Evolutionary conservation across 306 rosid species (phyloP).

Genomic region (Prosopis cineraria): DNA sequence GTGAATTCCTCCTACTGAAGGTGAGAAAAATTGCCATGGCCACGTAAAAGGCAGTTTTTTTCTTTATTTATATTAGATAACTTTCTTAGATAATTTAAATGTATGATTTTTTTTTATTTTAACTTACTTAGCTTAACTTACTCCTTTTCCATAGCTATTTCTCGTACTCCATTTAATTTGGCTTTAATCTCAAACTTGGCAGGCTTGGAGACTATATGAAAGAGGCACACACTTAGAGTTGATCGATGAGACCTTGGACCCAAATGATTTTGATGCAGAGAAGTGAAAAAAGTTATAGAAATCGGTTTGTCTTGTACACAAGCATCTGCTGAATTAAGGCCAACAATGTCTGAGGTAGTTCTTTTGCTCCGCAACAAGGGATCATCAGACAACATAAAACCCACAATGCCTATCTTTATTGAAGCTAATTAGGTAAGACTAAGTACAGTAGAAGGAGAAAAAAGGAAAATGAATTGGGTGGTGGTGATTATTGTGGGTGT

Average conservation of each 20-base stretch:
- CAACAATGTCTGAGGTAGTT: not conserved
- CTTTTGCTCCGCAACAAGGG: not conserved
- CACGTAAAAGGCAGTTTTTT: not conserved
- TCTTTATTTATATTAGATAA: not conserved
- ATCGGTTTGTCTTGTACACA: not conserved
- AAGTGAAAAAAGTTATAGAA: not conserved
- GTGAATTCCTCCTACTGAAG: conserved; percentile 61
- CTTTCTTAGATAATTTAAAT: not conserved
- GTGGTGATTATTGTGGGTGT: too few species aligned
- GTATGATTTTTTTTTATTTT: not conserved
- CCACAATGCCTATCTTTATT: not conserved
- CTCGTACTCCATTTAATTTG: too few species aligned
- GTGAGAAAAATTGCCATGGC: conserved; percentile 39
- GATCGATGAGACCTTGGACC: conserved; percentile 48
- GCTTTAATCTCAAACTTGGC: not conserved
- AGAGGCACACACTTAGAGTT: conserved; percentile 43
- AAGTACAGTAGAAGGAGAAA: too few species aligned
- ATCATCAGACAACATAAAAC: not conserved
- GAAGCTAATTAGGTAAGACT: too few species aligned
- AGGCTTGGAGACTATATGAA: conserved; percentile 29
- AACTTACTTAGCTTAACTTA: not conserved
- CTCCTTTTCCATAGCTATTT: not conserved
- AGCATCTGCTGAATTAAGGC: not conserved
- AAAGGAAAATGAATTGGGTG: too few species aligned
- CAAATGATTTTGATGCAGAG: conserved; percentile 48